A percentile compares a stretch with the other conserved stretches of the same genome.
Evolutionary conservation across 2,329 filamentous ascomycete genomes (phyloP).

Genomic region (Pseudocercospora fuligena): DNA sequence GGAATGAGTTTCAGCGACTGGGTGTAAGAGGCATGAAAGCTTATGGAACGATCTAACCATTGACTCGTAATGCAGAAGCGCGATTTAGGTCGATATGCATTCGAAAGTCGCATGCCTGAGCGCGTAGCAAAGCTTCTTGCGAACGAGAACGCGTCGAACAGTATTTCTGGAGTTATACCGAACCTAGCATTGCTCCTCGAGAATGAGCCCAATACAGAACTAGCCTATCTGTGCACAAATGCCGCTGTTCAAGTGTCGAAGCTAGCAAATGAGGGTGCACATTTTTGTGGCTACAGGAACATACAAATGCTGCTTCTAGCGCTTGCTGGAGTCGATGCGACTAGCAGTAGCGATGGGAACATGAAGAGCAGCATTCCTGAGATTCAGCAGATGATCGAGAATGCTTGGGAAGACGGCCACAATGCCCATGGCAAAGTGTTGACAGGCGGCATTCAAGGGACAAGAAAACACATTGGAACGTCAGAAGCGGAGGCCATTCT

Average conservation of each 20-base stretch:
- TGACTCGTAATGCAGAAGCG: conserved; percentile 40
- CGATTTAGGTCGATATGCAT: conserved; percentile 52
- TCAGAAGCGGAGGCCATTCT: conserved; percentile 84
- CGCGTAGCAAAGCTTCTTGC: conserved; percentile 39
- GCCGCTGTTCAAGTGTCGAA: conserved; percentile 80
- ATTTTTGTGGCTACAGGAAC: conserved; percentile 93
- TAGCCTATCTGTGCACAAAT: conserved; percentile 78
- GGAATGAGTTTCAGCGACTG: conserved; percentile 11
- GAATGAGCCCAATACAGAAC: conserved; percentile 65
- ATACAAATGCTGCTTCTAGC: conserved; percentile 76
- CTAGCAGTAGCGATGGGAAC: conserved; percentile 37
- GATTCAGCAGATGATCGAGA: conserved; percentile 84
- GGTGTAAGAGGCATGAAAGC: conserved; percentile 11
- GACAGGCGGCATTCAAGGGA: conserved; percentile 83
- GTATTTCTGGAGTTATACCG: conserved; percentile 48
- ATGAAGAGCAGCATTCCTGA: conserved; percentile 70
- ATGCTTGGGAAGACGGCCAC: conserved; percentile 84
- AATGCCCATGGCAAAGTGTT: conserved; percentile 74
- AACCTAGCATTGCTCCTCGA: conserved; percentile 54
- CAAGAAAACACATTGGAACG: conserved; percentile 94
- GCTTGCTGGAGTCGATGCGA: conserved; percentile 34
- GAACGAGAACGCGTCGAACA: conserved; percentile 40
- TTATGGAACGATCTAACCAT: background rate
- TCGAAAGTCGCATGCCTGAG: conserved; percentile 50
- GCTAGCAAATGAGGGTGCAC: conserved; percentile 70